Evolutionary conservation across 1,139 yeast genomes (phyloP).

Genomic region (Suhomyces coccinellae): DNA sequence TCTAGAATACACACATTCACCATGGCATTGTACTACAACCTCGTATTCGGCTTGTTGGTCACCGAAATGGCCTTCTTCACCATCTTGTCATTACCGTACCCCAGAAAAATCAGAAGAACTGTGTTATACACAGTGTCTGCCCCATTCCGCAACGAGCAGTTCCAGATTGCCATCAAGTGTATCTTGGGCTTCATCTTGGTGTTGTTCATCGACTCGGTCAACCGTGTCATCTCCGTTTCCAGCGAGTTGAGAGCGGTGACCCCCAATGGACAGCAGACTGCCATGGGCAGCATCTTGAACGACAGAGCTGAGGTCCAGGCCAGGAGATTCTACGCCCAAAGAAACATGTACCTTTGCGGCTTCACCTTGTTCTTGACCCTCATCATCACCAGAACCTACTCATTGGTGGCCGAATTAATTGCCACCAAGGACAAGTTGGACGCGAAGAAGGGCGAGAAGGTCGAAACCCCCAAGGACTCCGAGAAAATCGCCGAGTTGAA

Average conservation of each 20-base stretch:
- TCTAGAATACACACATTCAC: constrained; percentile 10
- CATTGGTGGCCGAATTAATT: constrained; percentile 75
- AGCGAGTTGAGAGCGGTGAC: constrained; percentile 50
- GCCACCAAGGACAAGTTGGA: constrained; percentile 61
- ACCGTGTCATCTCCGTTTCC: constrained; percentile 74
- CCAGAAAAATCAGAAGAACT: constrained; percentile 69
- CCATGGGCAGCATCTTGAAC: constrained; percentile 31
- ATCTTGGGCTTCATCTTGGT: constrained; percentile 80
- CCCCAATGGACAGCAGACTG: constrained; percentile 17
- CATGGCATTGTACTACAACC: constrained; percentile 74
- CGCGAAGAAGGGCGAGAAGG: constrained; percentile 33
- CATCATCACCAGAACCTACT: constrained; percentile 83
- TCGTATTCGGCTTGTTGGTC: constrained; percentile 74
- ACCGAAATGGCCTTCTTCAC: constrained; percentile 82
- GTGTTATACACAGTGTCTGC: constrained; percentile 62
- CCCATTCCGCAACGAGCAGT: constrained; percentile 70
- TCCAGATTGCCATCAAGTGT: constrained; percentile 79
- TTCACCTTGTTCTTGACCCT: constrained; percentile 88
- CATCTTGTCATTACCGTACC: constrained; percentile 81
- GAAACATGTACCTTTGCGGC: constrained; percentile 96
- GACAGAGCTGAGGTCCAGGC: constrained; percentile 84
- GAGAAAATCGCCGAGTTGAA: constrained; percentile 52
- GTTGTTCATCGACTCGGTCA: constrained; percentile 84
- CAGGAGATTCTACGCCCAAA: constrained; percentile 90
- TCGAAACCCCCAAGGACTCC: constrained; percentile 21